phyloP scores from a whole-genome alignment of 176 grass and related monocot genomes.

The Leersia perrieri region DNA sequence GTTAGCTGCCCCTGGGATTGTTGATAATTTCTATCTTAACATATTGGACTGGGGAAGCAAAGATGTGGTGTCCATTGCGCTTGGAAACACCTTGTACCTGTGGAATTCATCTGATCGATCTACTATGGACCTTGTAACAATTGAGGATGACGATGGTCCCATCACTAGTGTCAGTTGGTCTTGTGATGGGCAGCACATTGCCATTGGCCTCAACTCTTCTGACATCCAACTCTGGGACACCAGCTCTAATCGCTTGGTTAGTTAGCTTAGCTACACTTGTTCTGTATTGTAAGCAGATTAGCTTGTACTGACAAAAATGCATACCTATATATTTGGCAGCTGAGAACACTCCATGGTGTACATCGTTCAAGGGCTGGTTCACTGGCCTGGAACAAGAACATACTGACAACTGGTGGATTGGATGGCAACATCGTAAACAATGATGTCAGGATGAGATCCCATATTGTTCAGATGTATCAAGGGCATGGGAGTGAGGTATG shows the following conservation, averaged over 20 bases:
- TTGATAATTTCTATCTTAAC: constrained; percentile 66
- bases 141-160: constrained; percentile 49
- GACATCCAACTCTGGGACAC: constrained; percentile 59
- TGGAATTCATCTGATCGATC: constrained; percentile 50
- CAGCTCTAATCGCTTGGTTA: constrained; percentile 41
- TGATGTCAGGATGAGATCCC: constrained; percentile 51
- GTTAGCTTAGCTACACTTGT: constrained; percentile 6
- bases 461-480: constrained; percentile 32
- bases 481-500: constrained; percentile 55
- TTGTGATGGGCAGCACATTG: constrained; percentile 48
- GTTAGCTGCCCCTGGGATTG: constrained; percentile 48
- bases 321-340: constrained; percentile 34
- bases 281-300: neutral
- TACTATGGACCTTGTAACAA: constrained; percentile 47
- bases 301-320: constrained; percentile 2
- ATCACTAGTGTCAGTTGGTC: constrained; percentile 64
- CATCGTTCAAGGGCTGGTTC: constrained; percentile 55
- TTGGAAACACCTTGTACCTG: constrained; percentile 55
- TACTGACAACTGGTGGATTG: constrained; percentile 57
- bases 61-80: constrained; percentile 55
- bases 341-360: constrained; percentile 59
- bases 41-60: constrained; percentile 58
- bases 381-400: constrained; percentile 63
- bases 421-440: constrained; percentile 59
- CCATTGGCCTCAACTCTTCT: constrained; percentile 57